A percentile compares a stretch with the other conserved stretches of the same genome.
phyloP scores from a whole-genome alignment of 805 yeast genomes.

The Zygoascus flipseniorum region DNA sequence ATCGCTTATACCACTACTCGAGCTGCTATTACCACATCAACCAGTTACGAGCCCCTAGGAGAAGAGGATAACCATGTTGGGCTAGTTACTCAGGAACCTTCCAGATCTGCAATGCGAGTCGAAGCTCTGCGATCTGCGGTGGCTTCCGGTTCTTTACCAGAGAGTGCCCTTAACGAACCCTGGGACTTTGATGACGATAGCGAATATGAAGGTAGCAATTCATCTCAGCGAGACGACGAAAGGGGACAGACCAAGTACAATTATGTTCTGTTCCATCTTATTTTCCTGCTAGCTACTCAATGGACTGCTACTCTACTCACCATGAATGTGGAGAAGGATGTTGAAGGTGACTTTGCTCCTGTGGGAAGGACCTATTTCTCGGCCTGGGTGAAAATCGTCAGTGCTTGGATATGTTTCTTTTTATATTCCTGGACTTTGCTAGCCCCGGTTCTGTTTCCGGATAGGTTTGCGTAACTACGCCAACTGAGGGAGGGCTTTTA shows the following conservation, averaged over 20 bases:
- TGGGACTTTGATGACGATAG: conserved; percentile 42
- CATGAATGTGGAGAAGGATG: conserved; percentile 78
- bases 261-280: conserved; percentile 79
- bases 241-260: conserved; percentile 63
- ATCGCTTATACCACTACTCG: conserved; percentile 95
- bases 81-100: conserved; percentile 41
- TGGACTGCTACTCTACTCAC: conserved; percentile 92
- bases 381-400: conserved; percentile 86
- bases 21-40: conserved; percentile 75
- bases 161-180: conserved; percentile 74
- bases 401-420: conserved; percentile 85
- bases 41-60: conserved; percentile 43
- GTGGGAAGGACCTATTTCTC: conserved; percentile 95
- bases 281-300: conserved; percentile 92
- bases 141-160: conserved; percentile 92
- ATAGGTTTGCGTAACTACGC: conserved; percentile 43
- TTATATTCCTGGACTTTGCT: conserved; percentile 84
- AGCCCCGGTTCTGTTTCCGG: conserved; percentile 89
- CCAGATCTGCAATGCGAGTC: conserved; percentile 66
- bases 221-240: conserved; percentile 46
- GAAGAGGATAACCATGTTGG: conserved; percentile 28
- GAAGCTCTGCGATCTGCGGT: conserved; percentile 91
- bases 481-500: too few species aligned
- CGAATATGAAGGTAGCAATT: conserved; percentile 31
- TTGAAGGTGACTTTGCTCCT: conserved; percentile 83